phyloP scores from a whole-genome alignment of 2,329 filamentous ascomycete species.

The Setomelanomma holmii region DNA sequence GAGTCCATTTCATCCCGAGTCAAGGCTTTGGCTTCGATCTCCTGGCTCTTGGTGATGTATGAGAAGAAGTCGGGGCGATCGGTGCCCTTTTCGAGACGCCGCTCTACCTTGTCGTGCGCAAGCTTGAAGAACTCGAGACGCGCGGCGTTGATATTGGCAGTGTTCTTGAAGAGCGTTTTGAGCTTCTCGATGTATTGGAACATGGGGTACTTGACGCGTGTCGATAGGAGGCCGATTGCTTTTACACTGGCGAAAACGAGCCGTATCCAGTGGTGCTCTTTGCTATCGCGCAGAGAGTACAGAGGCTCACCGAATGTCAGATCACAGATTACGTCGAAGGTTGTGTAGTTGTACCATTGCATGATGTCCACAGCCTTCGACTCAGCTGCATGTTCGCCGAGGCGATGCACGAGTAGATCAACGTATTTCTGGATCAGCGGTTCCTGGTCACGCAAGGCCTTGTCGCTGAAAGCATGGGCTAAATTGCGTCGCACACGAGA shows the following conservation, averaged over 20 bases:
- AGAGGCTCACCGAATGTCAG: conserved; percentile 42
- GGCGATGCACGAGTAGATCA: conserved; percentile 47
- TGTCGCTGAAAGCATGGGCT: conserved; percentile 52
- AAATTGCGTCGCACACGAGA: conserved; percentile 47
- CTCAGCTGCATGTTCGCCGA: conserved; percentile 30
- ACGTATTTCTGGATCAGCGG: conserved; percentile 48
- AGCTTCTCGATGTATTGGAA: conserved; percentile 24
- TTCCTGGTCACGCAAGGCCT: conserved; percentile 52
- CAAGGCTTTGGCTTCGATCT: conserved; percentile 17
- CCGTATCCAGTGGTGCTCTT: conserved; percentile 39
- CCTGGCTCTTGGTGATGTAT: conserved; percentile 32
- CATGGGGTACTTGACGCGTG: conserved; percentile 23
- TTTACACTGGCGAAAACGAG: conserved; percentile 22
- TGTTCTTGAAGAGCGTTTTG: conserved; percentile 19
- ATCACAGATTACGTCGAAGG: conserved; percentile 42
- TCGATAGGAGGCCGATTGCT: conserved; percentile 15
- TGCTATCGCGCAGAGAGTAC: conserved; percentile 36
- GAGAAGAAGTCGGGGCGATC: conserved; percentile 36
- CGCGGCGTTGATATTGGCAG: background rate
- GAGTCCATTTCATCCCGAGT: conserved; percentile 43
- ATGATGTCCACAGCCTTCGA: conserved; percentile 29
- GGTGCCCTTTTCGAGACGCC: conserved; percentile 23
- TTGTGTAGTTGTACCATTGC: conserved; percentile 37
- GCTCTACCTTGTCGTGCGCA: conserved; percentile 19
- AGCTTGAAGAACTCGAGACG: conserved; percentile 26